Percentiles rank a stretch among this genome's conserved stretches.
phyloP scores from a whole-genome alignment of 192 early-diverging fungal genomes.

The Podila epigama region DNA sequence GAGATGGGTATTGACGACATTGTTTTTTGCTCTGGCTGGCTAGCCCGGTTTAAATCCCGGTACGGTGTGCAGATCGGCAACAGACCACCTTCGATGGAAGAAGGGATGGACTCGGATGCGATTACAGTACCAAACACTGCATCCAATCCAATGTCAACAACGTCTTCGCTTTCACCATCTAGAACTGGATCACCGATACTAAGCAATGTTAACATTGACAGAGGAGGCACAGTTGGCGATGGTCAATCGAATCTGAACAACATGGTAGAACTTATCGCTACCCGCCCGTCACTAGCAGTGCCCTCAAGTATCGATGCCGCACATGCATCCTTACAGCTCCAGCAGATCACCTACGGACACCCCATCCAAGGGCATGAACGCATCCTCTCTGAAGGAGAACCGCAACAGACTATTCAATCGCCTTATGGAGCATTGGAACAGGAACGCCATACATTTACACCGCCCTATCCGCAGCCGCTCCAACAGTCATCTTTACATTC shows the following conservation, averaged over 20 bases:
- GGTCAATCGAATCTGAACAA: background rate
- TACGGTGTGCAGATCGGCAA: conserved; percentile 10
- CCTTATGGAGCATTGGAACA: too few species aligned
- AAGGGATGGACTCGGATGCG: background rate
- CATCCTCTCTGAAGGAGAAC: background rate
- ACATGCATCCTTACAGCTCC: conserved; percentile 8
- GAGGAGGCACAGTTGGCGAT: background rate
- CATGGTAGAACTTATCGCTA: conserved; percentile 2
- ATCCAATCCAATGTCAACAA: background rate
- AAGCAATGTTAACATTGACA: background rate
- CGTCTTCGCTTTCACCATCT: background rate
- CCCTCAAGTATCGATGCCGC: conserved; percentile 13
- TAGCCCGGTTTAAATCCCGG: conserved; percentile 33
- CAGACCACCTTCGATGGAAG: background rate
- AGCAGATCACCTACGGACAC: background rate
- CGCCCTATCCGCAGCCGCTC: background rate
- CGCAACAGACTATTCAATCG: background rate
- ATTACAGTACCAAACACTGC: background rate
- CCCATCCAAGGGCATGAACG: background rate
- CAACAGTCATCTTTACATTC: background rate
- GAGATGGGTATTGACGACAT: conserved; percentile 36
- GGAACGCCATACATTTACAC: background rate
- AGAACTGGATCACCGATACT: background rate
- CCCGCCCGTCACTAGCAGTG: conserved; percentile 25
- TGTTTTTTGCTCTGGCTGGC: conserved; percentile 42